phyloP scores from a whole-genome alignment of 1,139 yeast genomes.

The Hansenula sp. region DNA sequence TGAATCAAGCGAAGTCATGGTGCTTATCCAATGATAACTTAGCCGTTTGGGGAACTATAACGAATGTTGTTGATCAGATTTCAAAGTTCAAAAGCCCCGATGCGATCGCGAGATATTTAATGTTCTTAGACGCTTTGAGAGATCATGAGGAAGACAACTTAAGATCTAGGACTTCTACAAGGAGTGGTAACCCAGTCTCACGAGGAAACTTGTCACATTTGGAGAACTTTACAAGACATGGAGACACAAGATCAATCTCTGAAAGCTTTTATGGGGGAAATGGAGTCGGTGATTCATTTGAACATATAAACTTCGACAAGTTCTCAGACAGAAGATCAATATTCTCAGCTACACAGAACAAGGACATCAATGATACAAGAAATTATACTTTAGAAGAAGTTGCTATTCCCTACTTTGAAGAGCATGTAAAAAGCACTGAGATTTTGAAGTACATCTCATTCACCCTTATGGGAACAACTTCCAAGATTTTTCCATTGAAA shows the following conservation, averaged over 20 bases:
- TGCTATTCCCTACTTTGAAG: constrained; percentile 20
- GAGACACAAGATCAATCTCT: background rate
- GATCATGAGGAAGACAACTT: constrained; percentile 1
- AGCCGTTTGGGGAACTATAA: constrained; percentile 32
- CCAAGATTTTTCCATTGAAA: constrained; percentile 52
- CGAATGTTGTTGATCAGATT: constrained; percentile 29
- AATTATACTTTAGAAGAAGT: constrained; percentile 25
- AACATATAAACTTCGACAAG: constrained; percentile 27
- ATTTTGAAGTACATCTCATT: constrained; percentile 60
- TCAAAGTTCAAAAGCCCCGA: constrained; percentile 28
- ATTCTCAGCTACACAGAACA: constrained; percentile 13
- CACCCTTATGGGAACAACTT: constrained; percentile 70
- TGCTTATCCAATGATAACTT: background rate
- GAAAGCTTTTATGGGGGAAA: constrained; percentile 6
- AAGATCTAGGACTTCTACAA: background rate
- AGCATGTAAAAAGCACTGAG: constrained; percentile 39
- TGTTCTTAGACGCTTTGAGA: constrained; percentile 29
- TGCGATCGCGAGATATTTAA: constrained; percentile 37
- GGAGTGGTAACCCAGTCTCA: background rate
- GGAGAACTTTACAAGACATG: background rate
- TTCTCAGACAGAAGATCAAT: constrained; percentile 32
- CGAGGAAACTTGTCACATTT: background rate
- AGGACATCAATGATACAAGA: constrained; percentile 13
- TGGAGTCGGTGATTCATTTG: constrained; percentile 26
- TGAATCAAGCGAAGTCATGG: background rate